Evolutionary conservation across 2,329 filamentous ascomycete species (phyloP), one percentile per base, ranked within the genome.

Genomic region (Orbilia quercus): DNA sequence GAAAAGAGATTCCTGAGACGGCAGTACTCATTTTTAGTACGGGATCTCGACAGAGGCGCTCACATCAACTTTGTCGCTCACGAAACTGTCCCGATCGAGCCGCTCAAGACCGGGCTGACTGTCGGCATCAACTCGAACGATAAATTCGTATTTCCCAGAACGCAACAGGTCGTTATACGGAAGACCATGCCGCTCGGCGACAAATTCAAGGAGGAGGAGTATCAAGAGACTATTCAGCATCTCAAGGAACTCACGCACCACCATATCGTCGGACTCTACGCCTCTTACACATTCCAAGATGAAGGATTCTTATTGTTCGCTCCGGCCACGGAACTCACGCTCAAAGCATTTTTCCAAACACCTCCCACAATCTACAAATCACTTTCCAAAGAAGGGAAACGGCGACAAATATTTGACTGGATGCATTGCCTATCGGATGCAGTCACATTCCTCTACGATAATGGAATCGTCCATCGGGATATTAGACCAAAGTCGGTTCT

Each of bases 341-440:
- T 92, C 44, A 88, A 87, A 77, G 85, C 87, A 0, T 89, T 91
- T 79, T 84, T 92, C 69, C 84, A 87, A 16, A 86, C 85, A 54
- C 86, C 85, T 5, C 88, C 89, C 1, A 82, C 84, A 22, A 85
- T 85, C 18, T 84, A 89, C 79, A 89, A 89, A 77, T 85, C 84
- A 55, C 79, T 91, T 4, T 77, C 85, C 1, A 90, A 90, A 78
- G 82, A 83, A 58, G 84, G 86, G 40, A 84, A 89, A 28, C 84
- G 88, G 36, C 81, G 83, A 47, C 81, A 89, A 12, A 79, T 91
- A 82, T 82, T 91, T 78, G 88, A 90, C 79, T 92, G 90, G 90
- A 86, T 92, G 77, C 87, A 90, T 77, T 92, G 90, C 78, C 83
- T 92, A 1, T 84, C 85, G 42, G 88, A 91, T 78, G 88, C 89